Evolutionary conservation across 768 basidiomycete species (phyloP).

Genomic region (Termitomyces sp.): DNA sequence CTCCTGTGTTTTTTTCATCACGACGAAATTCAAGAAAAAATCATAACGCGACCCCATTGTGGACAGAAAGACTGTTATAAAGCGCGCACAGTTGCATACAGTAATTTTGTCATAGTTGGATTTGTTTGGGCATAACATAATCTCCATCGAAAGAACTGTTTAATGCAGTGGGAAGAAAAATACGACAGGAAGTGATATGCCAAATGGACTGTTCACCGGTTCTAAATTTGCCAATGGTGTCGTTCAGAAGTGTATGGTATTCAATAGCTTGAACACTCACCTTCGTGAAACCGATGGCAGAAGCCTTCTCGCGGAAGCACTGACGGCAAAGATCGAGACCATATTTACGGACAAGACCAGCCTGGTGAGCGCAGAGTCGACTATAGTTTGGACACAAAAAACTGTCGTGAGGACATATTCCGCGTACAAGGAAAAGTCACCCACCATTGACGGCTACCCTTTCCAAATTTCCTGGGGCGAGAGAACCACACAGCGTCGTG

Average conservation of each 20-base stretch:
- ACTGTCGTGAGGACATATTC: neutral
- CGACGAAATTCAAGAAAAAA: neutral
- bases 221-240: constrained; percentile 20
- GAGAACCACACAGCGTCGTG: constrained; percentile 99
- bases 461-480: constrained; percentile 91
- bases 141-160: constrained; percentile 12
- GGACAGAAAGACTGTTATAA: neutral
- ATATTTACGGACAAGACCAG: constrained; percentile 96
- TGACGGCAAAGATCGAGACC: constrained; percentile 97
- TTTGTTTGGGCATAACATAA: constrained; percentile 11
- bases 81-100: neutral
- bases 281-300: constrained; percentile 93
- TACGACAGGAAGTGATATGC: neutral
- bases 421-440: constrained; percentile 18
- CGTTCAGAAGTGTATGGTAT: neutral
- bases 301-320: constrained; percentile 96
- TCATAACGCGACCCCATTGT: neutral
- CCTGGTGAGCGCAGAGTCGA: constrained; percentile 95
- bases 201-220: constrained; percentile 31
- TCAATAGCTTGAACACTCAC: constrained; percentile 34
- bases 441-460: constrained; percentile 93
- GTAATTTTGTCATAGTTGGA: neutral
- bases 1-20: too few relatives aligned
- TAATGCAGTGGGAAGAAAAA: neutral
- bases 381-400: constrained; percentile 29